These are phyloP conservation scores for Chlamydomonas sp. DNA, from an alignment of 139 green algal genomes.

Conservation along the genomic window DNA sequence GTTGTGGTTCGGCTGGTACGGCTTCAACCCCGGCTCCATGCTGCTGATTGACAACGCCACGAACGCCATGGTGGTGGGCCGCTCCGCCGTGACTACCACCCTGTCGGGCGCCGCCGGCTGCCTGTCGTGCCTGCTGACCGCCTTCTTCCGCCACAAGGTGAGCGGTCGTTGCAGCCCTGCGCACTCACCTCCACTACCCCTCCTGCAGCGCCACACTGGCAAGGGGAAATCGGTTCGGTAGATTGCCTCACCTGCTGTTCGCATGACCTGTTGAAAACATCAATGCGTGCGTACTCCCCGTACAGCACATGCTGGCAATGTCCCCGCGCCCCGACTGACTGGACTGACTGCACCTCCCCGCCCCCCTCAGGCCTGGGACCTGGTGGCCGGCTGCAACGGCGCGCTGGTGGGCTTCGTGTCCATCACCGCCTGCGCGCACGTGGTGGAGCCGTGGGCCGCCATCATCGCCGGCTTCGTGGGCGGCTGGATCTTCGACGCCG, in stretches of 20 bases:
- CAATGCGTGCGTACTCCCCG: too few relatives aligned
- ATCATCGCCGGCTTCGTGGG: conserved; percentile 78
- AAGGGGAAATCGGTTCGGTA: too few relatives aligned
- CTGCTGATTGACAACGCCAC: conserved; percentile 54
- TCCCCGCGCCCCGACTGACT: too few relatives aligned
- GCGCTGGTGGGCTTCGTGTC: conserved; percentile 79
- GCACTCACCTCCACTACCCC: neutral
- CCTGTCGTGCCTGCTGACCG: conserved; percentile 60
- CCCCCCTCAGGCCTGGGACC: conserved; percentile 62
- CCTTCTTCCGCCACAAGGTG: conserved; percentile 22
- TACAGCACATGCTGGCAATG: too few relatives aligned
- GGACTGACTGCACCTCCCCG: too few relatives aligned
- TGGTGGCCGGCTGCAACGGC: conserved; percentile 73
- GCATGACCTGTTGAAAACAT: too few relatives aligned
- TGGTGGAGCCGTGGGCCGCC: conserved; percentile 85
- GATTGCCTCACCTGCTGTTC: neutral
- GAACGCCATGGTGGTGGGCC: conserved; percentile 36
- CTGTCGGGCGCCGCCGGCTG: conserved; percentile 71
- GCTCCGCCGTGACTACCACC: conserved; percentile 86
- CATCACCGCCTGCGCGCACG: conserved; percentile 64
- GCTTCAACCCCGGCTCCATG: conserved; percentile 87
- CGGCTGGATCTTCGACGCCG: conserved; percentile 11
- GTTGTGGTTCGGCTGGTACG: conserved; percentile 96
- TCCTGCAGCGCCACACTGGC: too few relatives aligned
- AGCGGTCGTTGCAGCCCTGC: neutral